Conservation (phyloP, 495 filamentous ascomycete species). For the Cairneyella variabilis region DNA sequence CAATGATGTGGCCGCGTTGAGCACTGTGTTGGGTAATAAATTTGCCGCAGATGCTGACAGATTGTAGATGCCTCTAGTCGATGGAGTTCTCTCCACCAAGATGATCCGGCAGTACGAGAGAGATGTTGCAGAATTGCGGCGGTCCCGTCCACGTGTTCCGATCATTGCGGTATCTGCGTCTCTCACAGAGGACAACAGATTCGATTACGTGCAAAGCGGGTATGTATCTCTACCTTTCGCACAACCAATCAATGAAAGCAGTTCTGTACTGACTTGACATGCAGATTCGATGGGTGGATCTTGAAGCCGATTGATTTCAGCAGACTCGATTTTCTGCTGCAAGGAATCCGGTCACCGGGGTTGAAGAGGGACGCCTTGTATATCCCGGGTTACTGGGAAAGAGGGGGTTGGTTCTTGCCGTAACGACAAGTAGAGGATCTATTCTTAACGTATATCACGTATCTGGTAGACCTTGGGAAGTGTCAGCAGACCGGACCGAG, state of each 20-base stretch:
- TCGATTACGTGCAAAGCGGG: slow-evolving; percentile 69
- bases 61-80: slow-evolving; percentile 76
- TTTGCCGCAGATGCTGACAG: neutral
- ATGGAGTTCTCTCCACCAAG: slow-evolving; percentile 74
- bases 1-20: too few species aligned
- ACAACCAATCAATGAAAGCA: slow-evolving; percentile 49
- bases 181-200: slow-evolving; percentile 63
- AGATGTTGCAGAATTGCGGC: slow-evolving; percentile 13
- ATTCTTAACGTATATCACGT: too few species aligned
- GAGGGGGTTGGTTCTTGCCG: slow-evolving; percentile 75
- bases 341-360: slow-evolving; percentile 48
- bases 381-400: slow-evolving; percentile 62
- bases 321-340: slow-evolving; percentile 54
- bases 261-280: neutral
- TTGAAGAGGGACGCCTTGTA: slow-evolving; percentile 49
- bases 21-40: slow-evolving; percentile 1
- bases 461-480: too few species aligned
- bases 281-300: slow-evolving; percentile 57
- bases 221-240: slow-evolving; percentile 31
- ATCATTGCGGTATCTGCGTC: slow-evolving; percentile 92
- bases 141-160: slow-evolving; percentile 50
- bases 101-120: slow-evolving; percentile 74
- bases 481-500: too few species aligned
- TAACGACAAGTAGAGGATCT: too few species aligned
- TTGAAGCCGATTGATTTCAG: slow-evolving; percentile 72